These are phyloP conservation scores for Aphanomyces stellatus DNA, from an alignment of 352 stramenopile species.

Conservation along the genomic window DNA sequence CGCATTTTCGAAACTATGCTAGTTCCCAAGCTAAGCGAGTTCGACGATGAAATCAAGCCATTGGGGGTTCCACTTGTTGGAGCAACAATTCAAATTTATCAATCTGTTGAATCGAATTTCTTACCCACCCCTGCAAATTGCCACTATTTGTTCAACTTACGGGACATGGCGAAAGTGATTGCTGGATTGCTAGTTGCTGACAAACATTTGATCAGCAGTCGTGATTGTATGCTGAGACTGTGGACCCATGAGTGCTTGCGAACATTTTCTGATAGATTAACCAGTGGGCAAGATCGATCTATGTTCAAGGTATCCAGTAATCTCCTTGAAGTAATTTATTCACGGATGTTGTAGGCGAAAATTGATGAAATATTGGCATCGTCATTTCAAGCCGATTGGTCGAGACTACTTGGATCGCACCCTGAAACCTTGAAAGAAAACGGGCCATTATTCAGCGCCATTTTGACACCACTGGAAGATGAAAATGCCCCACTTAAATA, in stretches of 20 bases:
- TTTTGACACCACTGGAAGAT: conserved; percentile 41
- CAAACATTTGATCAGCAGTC: conserved; percentile 58
- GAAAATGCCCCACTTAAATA: conserved; percentile 38
- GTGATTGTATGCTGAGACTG: conserved; percentile 65
- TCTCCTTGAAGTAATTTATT: no score
- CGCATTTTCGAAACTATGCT: conserved; percentile 87
- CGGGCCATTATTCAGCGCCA: conserved; percentile 71
- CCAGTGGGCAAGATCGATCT: conserved; percentile 75
- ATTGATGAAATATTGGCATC: conserved; percentile 65
- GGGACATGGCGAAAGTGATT: conserved; percentile 85
- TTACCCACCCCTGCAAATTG: conserved; percentile 84
- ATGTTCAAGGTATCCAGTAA: conserved; percentile 76
- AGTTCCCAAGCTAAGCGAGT: conserved; percentile 71
- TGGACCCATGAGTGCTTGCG: conserved; percentile 88
- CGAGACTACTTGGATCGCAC: conserved; percentile 38
- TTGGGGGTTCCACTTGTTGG: conserved; percentile 55
- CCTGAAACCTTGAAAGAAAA: conserved; percentile 71
- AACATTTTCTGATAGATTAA: conserved; percentile 88
- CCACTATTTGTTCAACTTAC: conserved; percentile 86
- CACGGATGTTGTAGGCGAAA: conserved; percentile 32
- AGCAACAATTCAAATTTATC: conserved; percentile 83
- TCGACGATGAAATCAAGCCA: conserved; percentile 85
- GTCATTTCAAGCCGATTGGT: conserved; percentile 77
- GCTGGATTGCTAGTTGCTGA: conserved; percentile 73
- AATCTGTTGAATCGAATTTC: conserved; percentile 74